These are phyloP conservation scores for Sugiyamaella marilandica DNA, from an alignment of 805 yeast genomes.

Conservation along the genomic window DNA sequence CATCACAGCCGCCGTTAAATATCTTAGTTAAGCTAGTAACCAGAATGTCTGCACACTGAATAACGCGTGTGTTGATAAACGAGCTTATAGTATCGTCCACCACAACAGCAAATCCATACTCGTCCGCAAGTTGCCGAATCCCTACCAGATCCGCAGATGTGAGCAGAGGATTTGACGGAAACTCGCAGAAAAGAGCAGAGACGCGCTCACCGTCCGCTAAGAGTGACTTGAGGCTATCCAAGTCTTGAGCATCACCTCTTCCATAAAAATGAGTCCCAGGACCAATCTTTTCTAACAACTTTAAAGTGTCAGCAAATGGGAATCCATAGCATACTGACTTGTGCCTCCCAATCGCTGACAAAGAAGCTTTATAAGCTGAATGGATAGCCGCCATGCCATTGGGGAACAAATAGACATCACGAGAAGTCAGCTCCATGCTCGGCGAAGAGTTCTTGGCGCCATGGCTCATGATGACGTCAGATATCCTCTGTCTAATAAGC, in stretches of 20 bases:
- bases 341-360: conserved; percentile 23
- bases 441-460: conserved; percentile 25
- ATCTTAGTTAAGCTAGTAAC: conserved; percentile 86
- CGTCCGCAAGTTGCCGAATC: conserved; percentile 59
- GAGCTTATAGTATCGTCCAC: conserved; percentile 98
- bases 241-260: conserved; percentile 63
- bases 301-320: conserved; percentile 90
- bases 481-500: conserved; percentile 69
- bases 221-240: conserved; percentile 58
- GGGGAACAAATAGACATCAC: conserved; percentile 79
- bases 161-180: conserved; percentile 91
- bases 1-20: conserved; percentile 91
- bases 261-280: conserved; percentile 87
- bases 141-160: conserved; percentile 73
- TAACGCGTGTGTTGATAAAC: conserved; percentile 72
- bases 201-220: conserved; percentile 62
- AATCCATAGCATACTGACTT: conserved; percentile 93
- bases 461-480: conserved; percentile 50
- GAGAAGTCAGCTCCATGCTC: conserved; percentile 27
- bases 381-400: conserved; percentile 93
- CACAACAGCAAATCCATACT: conserved; percentile 70
- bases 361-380: conserved; percentile 55
- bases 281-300: conserved; percentile 82
- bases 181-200: conserved; percentile 81
- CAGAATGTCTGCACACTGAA: conserved; percentile 77